Conservation (phyloP, 1,139 yeast species). For the Pichia sp. region DNA sequence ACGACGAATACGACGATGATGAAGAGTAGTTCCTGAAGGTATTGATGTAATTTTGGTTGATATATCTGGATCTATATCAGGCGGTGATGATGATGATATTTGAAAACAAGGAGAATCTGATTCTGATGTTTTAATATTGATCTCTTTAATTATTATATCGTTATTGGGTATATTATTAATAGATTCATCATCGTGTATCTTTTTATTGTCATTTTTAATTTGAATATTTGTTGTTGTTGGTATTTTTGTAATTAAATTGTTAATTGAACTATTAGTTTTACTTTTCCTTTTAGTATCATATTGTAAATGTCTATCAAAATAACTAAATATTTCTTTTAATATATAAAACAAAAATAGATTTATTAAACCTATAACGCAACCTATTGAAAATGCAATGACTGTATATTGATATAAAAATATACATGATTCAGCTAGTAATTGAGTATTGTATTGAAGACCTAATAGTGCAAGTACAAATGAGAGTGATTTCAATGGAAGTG, state of each 20-base stretch:
- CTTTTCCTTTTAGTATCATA: neutral
- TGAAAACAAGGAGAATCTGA: too few species aligned
- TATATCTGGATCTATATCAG: too few species aligned
- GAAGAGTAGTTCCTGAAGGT: too few species aligned
- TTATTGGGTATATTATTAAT: too few species aligned
- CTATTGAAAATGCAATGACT: conserved; percentile 14
- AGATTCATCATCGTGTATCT: too few species aligned
- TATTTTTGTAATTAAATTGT: too few species aligned
- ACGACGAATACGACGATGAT: neutral
- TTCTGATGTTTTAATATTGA: too few species aligned
- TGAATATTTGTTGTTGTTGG: too few species aligned
- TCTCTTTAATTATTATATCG: too few species aligned
- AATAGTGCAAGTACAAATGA: neutral
- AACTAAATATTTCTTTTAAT: neutral
- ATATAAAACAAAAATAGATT: conserved; percentile 5
- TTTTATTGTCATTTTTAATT: too few species aligned
- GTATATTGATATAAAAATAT: conserved; percentile 16
- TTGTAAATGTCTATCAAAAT: neutral
- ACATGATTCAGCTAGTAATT: conserved; percentile 6
- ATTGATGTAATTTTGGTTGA: neutral
- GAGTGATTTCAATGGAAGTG: conserved; percentile 7
- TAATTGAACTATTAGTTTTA: neutral
- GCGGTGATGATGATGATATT: too few species aligned
- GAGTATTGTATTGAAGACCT: neutral
- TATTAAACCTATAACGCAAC: conserved; percentile 12